A percentile compares a stretch with the other conserved stretches of the same genome.
phyloP scores from a whole-genome alignment of 305 asterid genomes.

The Fraxinus paxiana region DNA sequence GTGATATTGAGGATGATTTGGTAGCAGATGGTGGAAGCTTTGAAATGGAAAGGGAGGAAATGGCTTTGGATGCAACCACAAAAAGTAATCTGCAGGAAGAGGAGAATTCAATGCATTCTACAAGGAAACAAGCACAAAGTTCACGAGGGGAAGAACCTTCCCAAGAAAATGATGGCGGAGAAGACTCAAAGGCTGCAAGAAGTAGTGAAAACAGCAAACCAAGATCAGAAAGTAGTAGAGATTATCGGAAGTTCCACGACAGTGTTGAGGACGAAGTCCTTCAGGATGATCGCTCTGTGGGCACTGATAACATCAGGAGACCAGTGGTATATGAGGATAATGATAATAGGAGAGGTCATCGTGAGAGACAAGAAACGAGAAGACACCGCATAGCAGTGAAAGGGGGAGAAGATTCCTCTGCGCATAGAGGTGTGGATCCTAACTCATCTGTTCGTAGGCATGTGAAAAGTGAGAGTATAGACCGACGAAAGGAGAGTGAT shows the following conservation, averaged over 20 bases:
- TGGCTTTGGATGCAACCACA: slow-evolving; percentile 36
- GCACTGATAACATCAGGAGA: slow-evolving; percentile 38
- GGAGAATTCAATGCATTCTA: slow-evolving; percentile 32
- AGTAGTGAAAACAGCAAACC: slow-evolving; percentile 69
- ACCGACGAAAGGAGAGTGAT: slow-evolving; percentile 66
- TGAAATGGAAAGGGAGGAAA: slow-evolving; percentile 41
- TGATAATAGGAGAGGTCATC: slow-evolving; percentile 42
- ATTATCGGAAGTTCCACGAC: slow-evolving; percentile 45
- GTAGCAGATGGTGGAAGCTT: slow-evolving; percentile 41
- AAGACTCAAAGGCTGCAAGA: slow-evolving; percentile 57
- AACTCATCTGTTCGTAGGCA: slow-evolving; percentile 40
- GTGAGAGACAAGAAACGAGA: slow-evolving; percentile 61
- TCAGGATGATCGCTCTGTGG: slow-evolving; percentile 47
- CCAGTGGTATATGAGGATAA: slow-evolving; percentile 44
- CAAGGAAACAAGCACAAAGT: slow-evolving; percentile 40
- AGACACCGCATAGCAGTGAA: slow-evolving; percentile 41
- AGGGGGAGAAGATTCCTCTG: slow-evolving; percentile 58
- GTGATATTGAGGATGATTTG: slow-evolving; percentile 39
- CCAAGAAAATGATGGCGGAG: slow-evolving; percentile 56
- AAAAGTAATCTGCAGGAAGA: slow-evolving; percentile 36
- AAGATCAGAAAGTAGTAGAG: slow-evolving; percentile 73
- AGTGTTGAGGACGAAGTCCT: slow-evolving; percentile 63
- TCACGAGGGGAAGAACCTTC: slow-evolving; percentile 43
- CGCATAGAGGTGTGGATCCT: slow-evolving; percentile 53
- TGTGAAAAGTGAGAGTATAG: slow-evolving; percentile 45